Evolutionary conservation across 164 flowering plant species (phyloP), one percentile per base, ranked within the genome.

Genomic region (Vitis vinifera): DNA sequence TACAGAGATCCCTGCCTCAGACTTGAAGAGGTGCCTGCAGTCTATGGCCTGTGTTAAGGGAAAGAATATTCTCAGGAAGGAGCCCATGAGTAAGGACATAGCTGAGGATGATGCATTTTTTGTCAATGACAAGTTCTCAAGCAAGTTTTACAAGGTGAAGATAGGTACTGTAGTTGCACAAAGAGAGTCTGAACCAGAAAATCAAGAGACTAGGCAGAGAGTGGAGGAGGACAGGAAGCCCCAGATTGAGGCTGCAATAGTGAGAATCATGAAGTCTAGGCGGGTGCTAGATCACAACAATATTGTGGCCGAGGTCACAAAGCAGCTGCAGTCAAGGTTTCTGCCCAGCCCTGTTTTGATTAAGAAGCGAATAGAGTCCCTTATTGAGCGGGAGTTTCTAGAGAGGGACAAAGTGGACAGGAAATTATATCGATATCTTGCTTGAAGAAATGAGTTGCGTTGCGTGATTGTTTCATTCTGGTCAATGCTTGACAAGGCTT

Each of bases 11-110:
- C 88, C 86, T n/a, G 52, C 86, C 44, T 67, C 87, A 0, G 92
- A 88, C 64, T 63, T 88, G 69, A 88, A 83, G 74, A 77, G 92
- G 73, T 86, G 87, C 69, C 55, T 88, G 69, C 89, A 86, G 66
- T 88, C 92, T n/a, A 70, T 88, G 27, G 92, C 90, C 9, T 83
- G 83, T 58, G 88, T 85, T 6, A 88, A 86, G 79, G 90, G 37
- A 7, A 23, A 15, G 12, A 29, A 23, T 15, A 14, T 61, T 31
- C 64, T 23, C 44, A 3, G 44, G 7, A 13, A 61, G 47, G 64
- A 29, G 64, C 64, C 64, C 10, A 61, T 23, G 47, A 29, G 64
- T 3, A 61, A 29, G 48, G 64, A 61, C 30, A 29, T 61, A 2
- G 64, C 15, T 6, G 64, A 61, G 10, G 64, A 61, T 27, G 64